Percentiles rank a stretch among this genome's conserved stretches.
phyloP scores from a whole-genome alignment of 352 stramenopile genomes.

The Globisporangium solare region DNA sequence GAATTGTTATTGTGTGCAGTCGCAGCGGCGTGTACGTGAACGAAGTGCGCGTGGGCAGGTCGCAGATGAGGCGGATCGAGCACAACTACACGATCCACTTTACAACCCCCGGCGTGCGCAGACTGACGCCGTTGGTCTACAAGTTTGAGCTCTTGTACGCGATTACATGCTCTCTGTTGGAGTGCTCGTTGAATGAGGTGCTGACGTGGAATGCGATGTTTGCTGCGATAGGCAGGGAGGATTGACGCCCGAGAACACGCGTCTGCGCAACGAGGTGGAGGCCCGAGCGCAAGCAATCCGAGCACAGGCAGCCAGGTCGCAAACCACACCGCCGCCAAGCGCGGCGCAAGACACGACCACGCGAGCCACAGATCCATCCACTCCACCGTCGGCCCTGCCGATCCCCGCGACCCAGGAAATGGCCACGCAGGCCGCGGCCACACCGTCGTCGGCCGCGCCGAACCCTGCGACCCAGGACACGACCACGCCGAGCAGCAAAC shows the following conservation, averaged over 20 bases:
- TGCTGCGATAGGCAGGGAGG: background rate
- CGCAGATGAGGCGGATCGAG: slow-evolving; percentile 21
- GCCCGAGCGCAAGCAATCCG: background rate
- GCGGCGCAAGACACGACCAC: background rate
- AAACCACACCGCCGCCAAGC: background rate
- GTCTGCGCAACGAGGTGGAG: slow-evolving; percentile 2
- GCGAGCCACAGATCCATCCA: background rate
- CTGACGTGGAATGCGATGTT: background rate
- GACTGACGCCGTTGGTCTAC: slow-evolving; percentile 40
- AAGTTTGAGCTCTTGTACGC: slow-evolving; percentile 70
- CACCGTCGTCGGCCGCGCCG: background rate
- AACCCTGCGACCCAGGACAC: background rate
- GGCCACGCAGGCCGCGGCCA: background rate
- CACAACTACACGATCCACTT: slow-evolving; percentile 64
- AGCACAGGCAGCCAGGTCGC: background rate
- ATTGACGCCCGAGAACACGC: slow-evolving; percentile 2
- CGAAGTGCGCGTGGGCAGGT: slow-evolving; percentile 45
- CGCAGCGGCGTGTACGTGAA: slow-evolving; percentile 75
- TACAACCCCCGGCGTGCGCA: slow-evolving; percentile 41
- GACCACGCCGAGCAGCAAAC: background rate
- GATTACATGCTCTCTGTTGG: background rate
- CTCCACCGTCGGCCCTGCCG: background rate
- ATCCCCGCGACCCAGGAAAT: background rate
- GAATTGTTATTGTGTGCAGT: slow-evolving; percentile 18
- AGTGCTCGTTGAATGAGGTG: background rate